Conservation (phyloP, 805 yeast species). For the Peterozyma xylosa region DNA sequence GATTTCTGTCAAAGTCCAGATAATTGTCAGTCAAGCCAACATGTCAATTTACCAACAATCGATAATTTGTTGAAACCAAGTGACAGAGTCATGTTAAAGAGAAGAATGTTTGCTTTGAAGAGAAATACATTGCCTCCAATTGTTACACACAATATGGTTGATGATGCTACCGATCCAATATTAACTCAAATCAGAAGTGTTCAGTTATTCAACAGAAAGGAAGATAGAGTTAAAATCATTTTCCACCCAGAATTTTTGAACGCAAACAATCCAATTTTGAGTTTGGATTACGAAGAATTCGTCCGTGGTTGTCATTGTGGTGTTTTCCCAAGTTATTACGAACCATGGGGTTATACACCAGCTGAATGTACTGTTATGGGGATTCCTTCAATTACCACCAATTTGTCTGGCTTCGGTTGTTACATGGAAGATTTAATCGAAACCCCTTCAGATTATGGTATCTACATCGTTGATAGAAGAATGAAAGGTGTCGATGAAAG, state of each 20-base stretch:
- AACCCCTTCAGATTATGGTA: slow-evolving; percentile 91
- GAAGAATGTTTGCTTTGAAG: slow-evolving; percentile 89
- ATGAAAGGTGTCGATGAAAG: slow-evolving; percentile 89
- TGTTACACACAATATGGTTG: slow-evolving; percentile 94
- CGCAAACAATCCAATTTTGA: slow-evolving; percentile 88
- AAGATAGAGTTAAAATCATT: slow-evolving; percentile 88
- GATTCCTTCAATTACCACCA: slow-evolving; percentile 94
- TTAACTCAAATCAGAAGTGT: slow-evolving; percentile 88
- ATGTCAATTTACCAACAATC: slow-evolving; percentile 51
- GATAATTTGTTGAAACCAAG: slow-evolving; percentile 81
- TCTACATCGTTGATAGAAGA: slow-evolving; percentile 93
- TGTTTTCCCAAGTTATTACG: slow-evolving; percentile 96
- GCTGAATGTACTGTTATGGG: slow-evolving; percentile 99
- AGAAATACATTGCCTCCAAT: slow-evolving; percentile 88
- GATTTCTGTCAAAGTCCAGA: slow-evolving; percentile 64
- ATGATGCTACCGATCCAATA: slow-evolving; percentile 86
- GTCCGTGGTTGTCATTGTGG: slow-evolving; percentile 98
- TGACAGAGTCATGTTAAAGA: slow-evolving; percentile 81
- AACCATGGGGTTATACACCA: slow-evolving; percentile 99
- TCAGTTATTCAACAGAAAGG: slow-evolving; percentile 80
- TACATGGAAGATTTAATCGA: slow-evolving; percentile 98
- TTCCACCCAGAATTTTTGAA: slow-evolving; percentile 97
- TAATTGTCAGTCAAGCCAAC: slow-evolving; percentile 25
- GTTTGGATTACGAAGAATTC: slow-evolving; percentile 93
- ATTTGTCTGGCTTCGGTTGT: slow-evolving; percentile 94